These are phyloP conservation scores for Botrytis elliptica DNA, from an alignment of 2,329 filamentous ascomycete genomes.

Conservation along the genomic window DNA sequence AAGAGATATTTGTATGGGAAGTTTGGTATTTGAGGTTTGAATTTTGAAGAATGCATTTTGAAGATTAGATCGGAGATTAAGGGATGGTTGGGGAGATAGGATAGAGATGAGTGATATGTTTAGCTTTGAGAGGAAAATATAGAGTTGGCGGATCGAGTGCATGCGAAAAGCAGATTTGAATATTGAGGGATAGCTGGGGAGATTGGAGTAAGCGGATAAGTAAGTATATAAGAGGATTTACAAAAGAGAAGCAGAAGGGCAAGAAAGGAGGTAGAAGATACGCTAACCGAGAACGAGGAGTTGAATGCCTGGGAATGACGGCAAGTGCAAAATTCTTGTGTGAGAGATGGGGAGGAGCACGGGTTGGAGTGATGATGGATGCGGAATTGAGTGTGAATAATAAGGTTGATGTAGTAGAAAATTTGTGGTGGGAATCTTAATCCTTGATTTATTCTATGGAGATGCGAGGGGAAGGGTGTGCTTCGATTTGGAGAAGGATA, in stretches of 20 bases:
- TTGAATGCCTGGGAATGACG: background rate
- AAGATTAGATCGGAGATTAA: background rate
- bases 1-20: too few species aligned
- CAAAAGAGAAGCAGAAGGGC: accelerated
- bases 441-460: background rate
- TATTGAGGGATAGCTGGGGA: background rate
- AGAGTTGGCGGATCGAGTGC: accelerated
- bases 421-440: background rate
- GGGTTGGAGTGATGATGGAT: background rate
- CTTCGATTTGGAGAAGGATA: background rate
- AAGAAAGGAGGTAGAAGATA: background rate
- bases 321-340: background rate
- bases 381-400: accelerated
- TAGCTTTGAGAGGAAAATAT: background rate
- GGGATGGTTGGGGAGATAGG: too few species aligned
- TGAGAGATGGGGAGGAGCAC: background rate
- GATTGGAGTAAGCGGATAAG: too few species aligned
- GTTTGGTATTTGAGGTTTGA: background rate
- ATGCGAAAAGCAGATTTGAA: background rate
- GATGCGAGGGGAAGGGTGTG: too few species aligned
- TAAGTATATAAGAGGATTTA: background rate
- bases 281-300: background rate
- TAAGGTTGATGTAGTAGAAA: accelerated
- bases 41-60: background rate
- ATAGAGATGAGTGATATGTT: background rate